Percentiles rank a stretch among this genome's conserved stretches.
Conservation (phyloP, 495 filamentous ascomycete species). For the Trichoderma reesei region DNA sequence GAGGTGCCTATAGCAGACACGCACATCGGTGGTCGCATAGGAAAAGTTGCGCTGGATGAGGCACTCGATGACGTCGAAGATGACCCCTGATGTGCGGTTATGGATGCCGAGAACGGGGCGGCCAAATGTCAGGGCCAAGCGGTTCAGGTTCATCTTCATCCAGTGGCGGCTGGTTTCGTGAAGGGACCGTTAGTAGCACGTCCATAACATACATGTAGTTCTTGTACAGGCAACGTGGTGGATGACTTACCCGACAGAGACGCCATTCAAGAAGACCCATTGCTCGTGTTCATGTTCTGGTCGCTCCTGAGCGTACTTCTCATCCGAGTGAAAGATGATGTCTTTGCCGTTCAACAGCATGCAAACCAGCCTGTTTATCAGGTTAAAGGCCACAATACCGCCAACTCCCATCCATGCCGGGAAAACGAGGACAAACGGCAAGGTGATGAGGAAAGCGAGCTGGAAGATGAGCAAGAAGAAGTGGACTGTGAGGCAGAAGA, state of each 20-base stretch:
- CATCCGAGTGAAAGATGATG: constrained; percentile 31
- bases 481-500: constrained; percentile 42
- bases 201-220: background rate
- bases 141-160: constrained; percentile 60
- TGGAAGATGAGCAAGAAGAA: constrained; percentile 42
- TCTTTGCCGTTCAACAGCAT: constrained; percentile 39
- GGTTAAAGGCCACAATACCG: constrained; percentile 26
- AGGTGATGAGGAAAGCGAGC: constrained; percentile 33
- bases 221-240: background rate
- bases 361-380: constrained; percentile 41
- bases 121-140: constrained; percentile 63
- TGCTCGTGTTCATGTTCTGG: constrained; percentile 47
- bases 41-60: constrained; percentile 66
- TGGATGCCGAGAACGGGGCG: constrained; percentile 71
- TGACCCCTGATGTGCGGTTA: constrained; percentile 64
- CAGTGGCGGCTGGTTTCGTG: constrained; percentile 35
- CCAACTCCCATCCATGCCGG: constrained; percentile 39
- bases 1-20: constrained; percentile 39
- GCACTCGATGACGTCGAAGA: constrained; percentile 70
- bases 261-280: constrained; percentile 70
- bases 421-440: constrained; percentile 40
- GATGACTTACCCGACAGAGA: constrained; percentile 44
- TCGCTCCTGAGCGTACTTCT: constrained; percentile 31
- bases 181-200: too few relatives aligned
- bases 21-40: constrained; percentile 62